Percentiles rank a stretch among this genome's conserved stretches.
phyloP scores from a whole-genome alignment of 1,284 basidiomycete species.

The Ceratobasidium sp. region DNA sequence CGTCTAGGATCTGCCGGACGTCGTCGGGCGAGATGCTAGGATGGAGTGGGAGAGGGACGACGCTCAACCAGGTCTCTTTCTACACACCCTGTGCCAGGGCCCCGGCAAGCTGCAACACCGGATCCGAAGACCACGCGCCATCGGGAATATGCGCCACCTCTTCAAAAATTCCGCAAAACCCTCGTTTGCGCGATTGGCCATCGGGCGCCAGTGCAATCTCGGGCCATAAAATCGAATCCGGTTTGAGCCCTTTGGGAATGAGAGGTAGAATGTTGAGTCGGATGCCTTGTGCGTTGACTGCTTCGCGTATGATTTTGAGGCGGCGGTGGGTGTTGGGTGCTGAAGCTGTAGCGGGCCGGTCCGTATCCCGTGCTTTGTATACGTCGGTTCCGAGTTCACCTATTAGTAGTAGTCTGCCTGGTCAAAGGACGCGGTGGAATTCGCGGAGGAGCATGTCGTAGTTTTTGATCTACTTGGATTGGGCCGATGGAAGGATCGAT shows the following conservation, averaged over 20 bases:
- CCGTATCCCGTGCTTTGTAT: slow-evolving; percentile 27
- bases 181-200: slow-evolving; percentile 15
- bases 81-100: slow-evolving; percentile 27
- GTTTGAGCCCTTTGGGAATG: slow-evolving; percentile 21
- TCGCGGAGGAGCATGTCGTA: slow-evolving; percentile 38
- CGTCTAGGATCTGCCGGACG: slow-evolving; percentile 12
- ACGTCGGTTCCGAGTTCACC: slow-evolving; percentile 14
- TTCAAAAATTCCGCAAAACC: background rate
- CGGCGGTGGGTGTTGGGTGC: slow-evolving; percentile 5
- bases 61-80: slow-evolving; percentile 31
- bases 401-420: slow-evolving; percentile 25
- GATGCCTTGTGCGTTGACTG: slow-evolving; percentile 21
- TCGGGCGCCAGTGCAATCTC: background rate
- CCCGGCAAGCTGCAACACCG: background rate
- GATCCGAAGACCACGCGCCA: slow-evolving; percentile 24
- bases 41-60: slow-evolving; percentile 15
- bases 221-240: slow-evolving; percentile 10
- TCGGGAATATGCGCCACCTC: background rate
- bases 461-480: slow-evolving; percentile 24
- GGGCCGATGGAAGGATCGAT: background rate
- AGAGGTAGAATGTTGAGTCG: background rate
- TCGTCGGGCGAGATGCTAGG: background rate
- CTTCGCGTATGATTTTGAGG: slow-evolving; percentile 4
- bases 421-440: slow-evolving; percentile 28
- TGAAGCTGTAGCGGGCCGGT: slow-evolving; percentile 5